These are phyloP conservation scores for Stemphylium vesicarium DNA, from an alignment of 2,329 filamentous ascomycete genomes.

Conservation along the genomic window DNA sequence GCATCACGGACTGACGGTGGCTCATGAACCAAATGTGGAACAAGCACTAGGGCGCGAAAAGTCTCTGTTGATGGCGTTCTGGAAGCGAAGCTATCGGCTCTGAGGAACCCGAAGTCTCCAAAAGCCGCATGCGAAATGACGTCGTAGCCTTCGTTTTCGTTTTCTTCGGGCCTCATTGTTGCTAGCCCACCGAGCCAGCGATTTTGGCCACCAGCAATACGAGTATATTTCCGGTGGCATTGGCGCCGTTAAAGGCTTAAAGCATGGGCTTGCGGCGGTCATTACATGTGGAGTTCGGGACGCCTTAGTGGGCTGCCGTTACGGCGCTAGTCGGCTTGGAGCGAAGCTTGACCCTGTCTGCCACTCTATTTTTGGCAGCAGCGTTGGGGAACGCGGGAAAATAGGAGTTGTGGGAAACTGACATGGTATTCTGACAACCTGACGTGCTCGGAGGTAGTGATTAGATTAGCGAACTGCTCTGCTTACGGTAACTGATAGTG, in stretches of 20 bases:
- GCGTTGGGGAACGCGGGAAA: background rate
- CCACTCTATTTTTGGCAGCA: background rate
- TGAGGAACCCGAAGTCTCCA: too few relatives aligned
- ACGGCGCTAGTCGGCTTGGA: background rate
- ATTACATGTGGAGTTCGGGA: conserved; percentile 4
- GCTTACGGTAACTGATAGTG: background rate
- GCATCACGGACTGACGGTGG: background rate
- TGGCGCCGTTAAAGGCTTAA: background rate
- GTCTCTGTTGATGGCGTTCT: too few relatives aligned
- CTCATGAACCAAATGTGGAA: background rate
- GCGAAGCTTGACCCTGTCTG: background rate
- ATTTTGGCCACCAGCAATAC: background rate
- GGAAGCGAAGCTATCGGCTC: too few relatives aligned
- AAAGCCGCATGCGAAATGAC: background rate
- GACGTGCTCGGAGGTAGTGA: background rate
- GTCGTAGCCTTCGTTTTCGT: background rate
- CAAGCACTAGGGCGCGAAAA: background rate
- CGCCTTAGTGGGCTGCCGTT: conserved; percentile 6
- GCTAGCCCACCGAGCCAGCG: background rate
- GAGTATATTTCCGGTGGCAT: background rate
- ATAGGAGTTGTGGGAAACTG: background rate
- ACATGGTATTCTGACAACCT: background rate
- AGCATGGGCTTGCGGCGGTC: background rate
- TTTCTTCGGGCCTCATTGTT: background rate
- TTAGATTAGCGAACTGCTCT: background rate